Base-by-base conservation (phyloP, 352 stramenopile species). In the Globisporangium solare region DNA sequence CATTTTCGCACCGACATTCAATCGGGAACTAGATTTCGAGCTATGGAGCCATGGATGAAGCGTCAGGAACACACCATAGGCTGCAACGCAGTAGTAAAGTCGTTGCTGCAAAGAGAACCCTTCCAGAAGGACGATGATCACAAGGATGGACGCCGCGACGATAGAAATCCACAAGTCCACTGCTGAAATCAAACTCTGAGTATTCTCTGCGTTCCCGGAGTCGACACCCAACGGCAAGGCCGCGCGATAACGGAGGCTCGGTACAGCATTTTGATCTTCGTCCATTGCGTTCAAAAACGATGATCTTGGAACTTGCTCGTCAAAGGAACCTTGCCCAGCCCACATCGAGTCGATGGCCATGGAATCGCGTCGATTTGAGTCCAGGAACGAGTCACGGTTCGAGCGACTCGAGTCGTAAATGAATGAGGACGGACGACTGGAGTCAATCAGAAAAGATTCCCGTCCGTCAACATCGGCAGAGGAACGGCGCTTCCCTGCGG, bases 91-190 rank as follows among this genome's bases (percentile, higher is more conserved):
- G 56, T 64, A 70, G 13, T 54, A 68, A 40, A 78, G 41, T 13
- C 77, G 77, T 24, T 83, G 67, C 37, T 73, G 59, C n/a, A 83
- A 59, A 11, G 71, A 68, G 21, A 82, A 67, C 1, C 65, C 60
- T 21, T 88, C 68, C 14, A 69, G 59, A 13, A 88, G 53, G 48
- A 64, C 65, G 21, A 79, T 71, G 18, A 72, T 66, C 2, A 86
- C 54, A 37, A 88, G 54, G 51, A 84, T 70, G 6, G 73, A 66
- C 7, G 70, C 77, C 0, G 67, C 60, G 50, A 84, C 79, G 37
- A 86, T 61, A 22, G 77, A 88, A 35, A 84, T 66, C 77, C 74
- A 88, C 22, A 86, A 48, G 20, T 75, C 65, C n/a, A 85, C 69
- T 31, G 72, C 69, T 41, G 65, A 59, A 46, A 73, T 72, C 22